Base-by-base conservation (phyloP, 371 early-diverging fungal genomes). In the Nematocida sp. region DNA sequence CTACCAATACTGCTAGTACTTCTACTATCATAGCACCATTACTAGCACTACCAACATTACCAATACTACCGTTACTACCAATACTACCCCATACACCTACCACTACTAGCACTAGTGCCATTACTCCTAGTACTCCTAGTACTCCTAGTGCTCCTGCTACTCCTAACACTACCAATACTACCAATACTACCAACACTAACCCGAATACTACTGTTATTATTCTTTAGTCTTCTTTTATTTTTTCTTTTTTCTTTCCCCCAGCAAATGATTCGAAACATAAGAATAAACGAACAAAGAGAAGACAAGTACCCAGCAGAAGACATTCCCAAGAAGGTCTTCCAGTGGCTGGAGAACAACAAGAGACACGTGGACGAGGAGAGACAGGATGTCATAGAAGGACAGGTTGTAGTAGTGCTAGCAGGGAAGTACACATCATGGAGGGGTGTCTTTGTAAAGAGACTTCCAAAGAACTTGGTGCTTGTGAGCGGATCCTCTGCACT, bases 201-300 rank as follows among this genome's bases (percentile, higher is more conserved):
- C n/a, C n/a, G n/a, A n/a, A n/a, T n/a, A n/a, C n/a, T n/a, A n/a
- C n/a, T n/a, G n/a, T n/a, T n/a, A n/a, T n/a, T n/a, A n/a, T n/a
- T n/a, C n/a, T n/a, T n/a, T n/a, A n/a, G n/a, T n/a, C n/a, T n/a
- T n/a, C n/a, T n/a, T n/a, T n/a, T n/a, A n/a, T 41, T 41, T 41
- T 64, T 64, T 64, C 60, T 50, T 64, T 55, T 53, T 64, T 54
- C 43, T 32, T 60, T 32, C 46, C 32, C 58, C 56, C 56, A 27
- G 34, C 49, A 38, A 31, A 70, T 70, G 74, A 70, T 70, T 70
- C 37, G 74, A 49, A 70, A 70, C 40, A 70, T 70, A 37, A 58
- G 29, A 51, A 43, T 70, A 51, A 70, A 70, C 62, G 25, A 34
- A 21, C 74, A 70, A 38, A 40, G 60, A 23, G 40, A 37, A 11